Conservation (phyloP, 1,284 basidiomycete species). For the Cryptococcus sp. region DNA sequence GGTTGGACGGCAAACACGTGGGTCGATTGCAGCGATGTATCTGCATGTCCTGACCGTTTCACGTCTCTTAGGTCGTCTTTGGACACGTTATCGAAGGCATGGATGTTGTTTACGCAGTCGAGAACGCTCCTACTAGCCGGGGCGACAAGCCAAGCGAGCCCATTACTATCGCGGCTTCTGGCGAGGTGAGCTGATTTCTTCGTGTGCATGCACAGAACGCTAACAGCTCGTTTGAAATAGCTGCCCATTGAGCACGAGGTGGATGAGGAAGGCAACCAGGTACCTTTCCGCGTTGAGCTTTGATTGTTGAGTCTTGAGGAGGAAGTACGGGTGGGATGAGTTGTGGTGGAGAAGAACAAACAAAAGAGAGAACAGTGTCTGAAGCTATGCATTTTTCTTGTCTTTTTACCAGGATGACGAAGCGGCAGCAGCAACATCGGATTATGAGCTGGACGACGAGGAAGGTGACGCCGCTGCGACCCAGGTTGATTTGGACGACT, state of each 20-base stretch:
- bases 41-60: not conserved
- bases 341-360: not conserved
- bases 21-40: constrained; percentile 8
- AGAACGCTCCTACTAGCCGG: constrained; percentile 65
- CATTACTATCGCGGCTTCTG: constrained; percentile 74
- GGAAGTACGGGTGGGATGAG: constrained; percentile 28
- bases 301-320: constrained; percentile 52
- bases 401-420: constrained; percentile 2
- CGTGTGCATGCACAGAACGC: not conserved
- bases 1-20: constrained; percentile 59
- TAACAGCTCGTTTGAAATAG: constrained; percentile 52
- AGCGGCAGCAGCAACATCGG: constrained; percentile 7
- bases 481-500: constrained; percentile 10
- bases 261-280: constrained; percentile 75
- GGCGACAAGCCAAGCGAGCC: constrained; percentile 70
- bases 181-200: constrained; percentile 64
- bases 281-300: constrained; percentile 89
- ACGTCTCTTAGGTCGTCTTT: constrained; percentile 71
- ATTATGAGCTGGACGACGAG: constrained; percentile 3
- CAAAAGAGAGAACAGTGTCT: constrained; percentile 24
- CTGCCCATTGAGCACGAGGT: constrained; percentile 63
- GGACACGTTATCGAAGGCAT: constrained; percentile 87
- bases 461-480: constrained; percentile 4
- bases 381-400: constrained; percentile 34
- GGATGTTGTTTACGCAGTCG: constrained; percentile 74